Evolutionary conservation across 768 basidiomycete species (phyloP).

Genomic region (Lactarius trivialis): DNA sequence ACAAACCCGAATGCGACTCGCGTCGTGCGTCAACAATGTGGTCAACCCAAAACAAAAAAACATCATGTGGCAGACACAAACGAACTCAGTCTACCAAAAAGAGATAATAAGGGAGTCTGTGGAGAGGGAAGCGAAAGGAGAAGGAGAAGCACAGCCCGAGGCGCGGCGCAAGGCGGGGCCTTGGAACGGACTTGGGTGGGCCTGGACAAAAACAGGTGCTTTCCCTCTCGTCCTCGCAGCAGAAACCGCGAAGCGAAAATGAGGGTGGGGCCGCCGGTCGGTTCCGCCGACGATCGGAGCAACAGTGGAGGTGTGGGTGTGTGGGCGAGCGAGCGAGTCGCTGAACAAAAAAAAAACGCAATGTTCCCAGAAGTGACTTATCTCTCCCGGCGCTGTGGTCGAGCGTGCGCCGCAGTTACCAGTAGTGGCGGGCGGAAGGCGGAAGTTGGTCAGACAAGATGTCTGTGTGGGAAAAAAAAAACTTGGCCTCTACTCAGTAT

Average conservation of each 20-base stretch:
- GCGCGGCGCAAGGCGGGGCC: slow-evolving; percentile 6
- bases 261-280: neutral
- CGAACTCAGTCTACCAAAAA: neutral
- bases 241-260: neutral
- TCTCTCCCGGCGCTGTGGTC: slow-evolving; percentile 11
- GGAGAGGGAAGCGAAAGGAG: neutral
- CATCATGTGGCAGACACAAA: neutral
- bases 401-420: neutral
- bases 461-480: slow-evolving; percentile 1
- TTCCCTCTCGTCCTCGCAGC: neutral
- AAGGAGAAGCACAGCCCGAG: slow-evolving; percentile 3
- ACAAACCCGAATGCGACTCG: neutral
- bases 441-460: neutral
- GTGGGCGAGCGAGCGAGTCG: neutral
- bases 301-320: neutral
- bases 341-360: neutral
- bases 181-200: neutral
- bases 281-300: slow-evolving; percentile 3
- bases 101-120: neutral
- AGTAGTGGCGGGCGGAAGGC: neutral
- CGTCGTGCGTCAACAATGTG: slow-evolving; percentile 2
- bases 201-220: neutral
- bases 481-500: neutral
- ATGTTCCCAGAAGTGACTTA: slow-evolving; percentile 13
- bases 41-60: neutral